Evolutionary conservation across 1,139 yeast species (phyloP).

Genomic region (Suhomyces bolitotheri): DNA sequence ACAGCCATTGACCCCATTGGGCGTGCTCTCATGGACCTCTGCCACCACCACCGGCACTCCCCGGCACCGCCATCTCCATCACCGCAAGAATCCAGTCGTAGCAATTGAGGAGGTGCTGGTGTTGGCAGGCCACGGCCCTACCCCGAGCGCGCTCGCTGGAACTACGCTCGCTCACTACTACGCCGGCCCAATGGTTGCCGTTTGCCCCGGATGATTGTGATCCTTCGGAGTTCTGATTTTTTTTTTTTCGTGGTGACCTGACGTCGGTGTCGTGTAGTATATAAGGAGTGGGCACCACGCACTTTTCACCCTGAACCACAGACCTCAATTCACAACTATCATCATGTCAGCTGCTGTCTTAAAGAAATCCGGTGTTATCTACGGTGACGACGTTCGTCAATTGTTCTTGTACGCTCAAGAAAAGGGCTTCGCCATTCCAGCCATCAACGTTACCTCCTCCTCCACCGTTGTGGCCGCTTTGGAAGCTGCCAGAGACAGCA

Average conservation of each 20-base stretch:
- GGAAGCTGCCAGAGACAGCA: constrained; percentile 97
- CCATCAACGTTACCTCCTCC: constrained; percentile 96
- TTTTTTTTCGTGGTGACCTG: background rate
- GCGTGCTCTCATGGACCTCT: too few species aligned
- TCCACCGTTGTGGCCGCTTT: constrained; percentile 96
- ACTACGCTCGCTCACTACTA: too few species aligned
- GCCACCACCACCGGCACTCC: too few species aligned
- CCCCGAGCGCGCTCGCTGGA: too few species aligned
- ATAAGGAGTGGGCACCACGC: constrained; percentile 4
- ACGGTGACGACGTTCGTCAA: constrained; percentile 95
- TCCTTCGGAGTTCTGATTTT: constrained; percentile 20
- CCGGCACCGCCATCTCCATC: too few species aligned
- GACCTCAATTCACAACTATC: background rate
- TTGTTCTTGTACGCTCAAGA: constrained; percentile 93
- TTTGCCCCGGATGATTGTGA: constrained; percentile 24
- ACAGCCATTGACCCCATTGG: too few species aligned
- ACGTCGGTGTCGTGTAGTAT: constrained; percentile 5
- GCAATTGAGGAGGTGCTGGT: too few species aligned
- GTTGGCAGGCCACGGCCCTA: too few species aligned
- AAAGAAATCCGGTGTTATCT: constrained; percentile 94
- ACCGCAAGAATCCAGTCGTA: too few species aligned
- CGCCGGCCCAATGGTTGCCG: constrained; percentile 12
- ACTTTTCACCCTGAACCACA: constrained; percentile 1
- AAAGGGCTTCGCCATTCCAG: constrained; percentile 96
- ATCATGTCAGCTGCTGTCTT: constrained; percentile 64